phyloP scores from a whole-genome alignment of 2,329 filamentous ascomycete genomes.

The Dryadomyces quercivorus region DNA sequence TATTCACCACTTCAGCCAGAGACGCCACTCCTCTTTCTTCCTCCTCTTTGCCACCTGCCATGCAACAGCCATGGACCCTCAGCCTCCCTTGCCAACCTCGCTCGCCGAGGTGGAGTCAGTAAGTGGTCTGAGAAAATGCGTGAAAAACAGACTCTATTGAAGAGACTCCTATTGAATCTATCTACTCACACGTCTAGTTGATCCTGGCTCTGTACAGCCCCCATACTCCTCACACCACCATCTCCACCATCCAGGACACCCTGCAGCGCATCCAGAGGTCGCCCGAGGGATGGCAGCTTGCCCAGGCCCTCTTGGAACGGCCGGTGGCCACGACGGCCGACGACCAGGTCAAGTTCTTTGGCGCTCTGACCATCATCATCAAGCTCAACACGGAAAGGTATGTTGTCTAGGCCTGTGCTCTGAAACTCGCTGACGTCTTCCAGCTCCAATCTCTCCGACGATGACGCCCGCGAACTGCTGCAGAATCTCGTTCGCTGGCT shows the following conservation, averaged over 20 bases:
- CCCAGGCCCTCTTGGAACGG: slow-evolving; percentile 53
- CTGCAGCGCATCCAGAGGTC: slow-evolving; percentile 71
- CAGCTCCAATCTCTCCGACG: slow-evolving; percentile 38
- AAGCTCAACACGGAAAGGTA: slow-evolving; percentile 90
- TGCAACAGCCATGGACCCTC: slow-evolving; percentile 10
- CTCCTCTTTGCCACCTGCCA: not conserved
- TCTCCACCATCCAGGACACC: slow-evolving; percentile 51
- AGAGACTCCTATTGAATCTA: too few relatives aligned
- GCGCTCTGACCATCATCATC: slow-evolving; percentile 81
- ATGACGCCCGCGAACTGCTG: slow-evolving; percentile 47
- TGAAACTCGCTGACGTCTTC: not conserved
- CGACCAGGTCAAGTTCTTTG: slow-evolving; percentile 79
- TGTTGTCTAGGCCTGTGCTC: slow-evolving; percentile 10
- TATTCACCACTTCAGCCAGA: not conserved
- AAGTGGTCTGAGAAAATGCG: slow-evolving; percentile 7
- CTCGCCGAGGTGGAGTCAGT: slow-evolving; percentile 23
- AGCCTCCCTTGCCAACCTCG: slow-evolving; percentile 16
- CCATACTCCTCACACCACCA: slow-evolving; percentile 29
- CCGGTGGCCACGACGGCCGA: slow-evolving; percentile 37
- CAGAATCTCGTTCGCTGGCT: slow-evolving; percentile 52
- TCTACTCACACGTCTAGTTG: slow-evolving; percentile 20
- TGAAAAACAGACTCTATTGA: not conserved
- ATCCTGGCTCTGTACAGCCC: slow-evolving; percentile 42
- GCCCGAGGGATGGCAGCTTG: slow-evolving; percentile 73
- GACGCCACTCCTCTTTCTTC: not conserved